Conservation (phyloP, 192 early-diverging fungal species). For the Piromyces finnis region DNA sequence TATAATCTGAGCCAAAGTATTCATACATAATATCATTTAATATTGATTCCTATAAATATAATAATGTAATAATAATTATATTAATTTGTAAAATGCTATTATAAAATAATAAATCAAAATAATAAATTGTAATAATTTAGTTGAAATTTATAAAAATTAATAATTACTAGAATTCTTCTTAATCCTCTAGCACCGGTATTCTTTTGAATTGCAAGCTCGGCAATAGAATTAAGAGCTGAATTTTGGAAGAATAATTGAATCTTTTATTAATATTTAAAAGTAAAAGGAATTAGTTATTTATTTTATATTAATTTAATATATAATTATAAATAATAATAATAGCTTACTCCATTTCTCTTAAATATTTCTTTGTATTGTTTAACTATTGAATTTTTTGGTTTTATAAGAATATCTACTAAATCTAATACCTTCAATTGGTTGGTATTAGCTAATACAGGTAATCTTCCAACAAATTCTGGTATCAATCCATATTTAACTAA, state of each 20-base stretch:
- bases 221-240: slow-evolving; percentile 44
- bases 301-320: too few relatives aligned
- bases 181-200: slow-evolving; percentile 76
- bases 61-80: too few relatives aligned
- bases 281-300: too few relatives aligned
- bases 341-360: slow-evolving; percentile 29
- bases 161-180: slow-evolving; percentile 32
- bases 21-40: slow-evolving; percentile 68
- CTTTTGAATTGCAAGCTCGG: slow-evolving; percentile 53
- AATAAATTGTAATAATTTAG: too few relatives aligned
- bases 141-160: background rate
- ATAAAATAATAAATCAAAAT: too few relatives aligned
- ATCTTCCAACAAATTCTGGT: slow-evolving; percentile 68
- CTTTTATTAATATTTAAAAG: background rate
- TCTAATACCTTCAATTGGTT: slow-evolving; percentile 44
- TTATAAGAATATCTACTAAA: slow-evolving; percentile 51
- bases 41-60: slow-evolving; percentile 47
- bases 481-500: slow-evolving; percentile 73
- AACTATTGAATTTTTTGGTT: slow-evolving; percentile 66
- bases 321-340: too few relatives aligned
- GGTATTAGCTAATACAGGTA: slow-evolving; percentile 69
- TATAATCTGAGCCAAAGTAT: slow-evolving; percentile 48
- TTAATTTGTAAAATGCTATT: too few relatives aligned
- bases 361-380: slow-evolving; percentile 67
- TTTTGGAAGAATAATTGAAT: slow-evolving; percentile 50